Base-by-base conservation (phyloP, 768 basidiomycete genomes). In the Fomitopsis serialis region DNA sequence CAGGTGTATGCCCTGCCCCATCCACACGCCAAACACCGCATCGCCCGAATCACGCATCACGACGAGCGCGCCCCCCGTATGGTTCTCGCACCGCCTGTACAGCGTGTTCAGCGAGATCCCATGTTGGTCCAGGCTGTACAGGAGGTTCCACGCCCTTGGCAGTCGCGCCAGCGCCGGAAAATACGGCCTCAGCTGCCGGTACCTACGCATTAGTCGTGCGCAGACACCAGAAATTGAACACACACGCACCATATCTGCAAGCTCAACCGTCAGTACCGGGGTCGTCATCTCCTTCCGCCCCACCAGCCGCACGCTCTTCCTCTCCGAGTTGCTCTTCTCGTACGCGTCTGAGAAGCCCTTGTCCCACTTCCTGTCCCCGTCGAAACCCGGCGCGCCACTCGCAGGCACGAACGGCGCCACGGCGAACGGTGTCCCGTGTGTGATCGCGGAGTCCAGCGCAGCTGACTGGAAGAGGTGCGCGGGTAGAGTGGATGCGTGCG, bases 111-210 rank as follows among this genome's bases (percentile, higher is more conserved):
- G 75, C 12, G 92, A 95, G 43, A 95, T 93, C 0, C 96, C 96
- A 60, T 98, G 89, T 62, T 97, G 94, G 63, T 98, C 96, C 17
- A 97, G 77, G 15, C 92, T 94, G 71, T 95, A 94, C 5, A 93
- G 70, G 0, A 95, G 78, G 0, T 78, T 78, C 93, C 93, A 96
- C 25, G 75, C 71, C 7, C 76, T 73, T 0, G 85, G 77, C 17
- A 95, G 79, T 3, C 87, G 84, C 1, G 80, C 74, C 6, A 94
- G 78, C 0, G 90, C 82, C 0, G 92, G 87, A 1, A 95, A 75
- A 53, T 83, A 74, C 1, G 82, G 69, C 0, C 89, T 85, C 23
- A 94, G 72, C 90, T 92, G 49, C n/a, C n/a, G n/a, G n/a, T n/a
- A n/a, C n/a, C n/a, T n/a, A n/a, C n/a, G n/a, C n/a, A n/a, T n/a